Percentiles rank a stretch among this genome's conserved stretches.
These are phyloP conservation scores for Clonostachys rhizophaga DNA, from an alignment of 2,329 filamentous ascomycete genomes.

Conservation along the genomic window DNA sequence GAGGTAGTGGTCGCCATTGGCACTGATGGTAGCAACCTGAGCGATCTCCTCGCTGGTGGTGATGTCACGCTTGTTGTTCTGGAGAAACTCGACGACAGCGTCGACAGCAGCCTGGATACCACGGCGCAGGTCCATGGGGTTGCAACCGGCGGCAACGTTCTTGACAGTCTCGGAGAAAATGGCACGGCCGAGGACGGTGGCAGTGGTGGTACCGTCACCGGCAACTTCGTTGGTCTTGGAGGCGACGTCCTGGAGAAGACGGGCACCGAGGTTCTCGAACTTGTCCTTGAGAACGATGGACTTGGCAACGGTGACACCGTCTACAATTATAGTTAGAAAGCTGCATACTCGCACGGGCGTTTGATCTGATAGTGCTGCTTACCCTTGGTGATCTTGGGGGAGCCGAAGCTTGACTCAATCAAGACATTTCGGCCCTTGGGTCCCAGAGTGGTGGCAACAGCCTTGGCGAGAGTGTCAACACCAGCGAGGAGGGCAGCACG, in stretches of 20 bases:
- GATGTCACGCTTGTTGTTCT: conserved; percentile 95
- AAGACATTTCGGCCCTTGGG: conserved; percentile 98
- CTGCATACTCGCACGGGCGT: neutral
- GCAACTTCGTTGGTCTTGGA: conserved; percentile 99
- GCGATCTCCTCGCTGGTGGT: conserved; percentile 96
- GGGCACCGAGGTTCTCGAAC: conserved; percentile 98
- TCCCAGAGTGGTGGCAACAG: conserved; percentile 91
- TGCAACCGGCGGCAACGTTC: conserved; percentile 98
- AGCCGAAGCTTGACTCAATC: conserved; percentile 97
- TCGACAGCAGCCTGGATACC: conserved; percentile 97
- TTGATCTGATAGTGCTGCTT: conserved; percentile 18
- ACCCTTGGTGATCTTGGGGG: conserved; percentile 99
- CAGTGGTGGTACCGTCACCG: conserved; percentile 97
- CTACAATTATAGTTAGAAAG: conserved; percentile 30
- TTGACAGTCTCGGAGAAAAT: conserved; percentile 99
- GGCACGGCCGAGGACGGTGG: conserved; percentile 91
- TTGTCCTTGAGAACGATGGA: conserved; percentile 95
- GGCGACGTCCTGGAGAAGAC: conserved; percentile 94
- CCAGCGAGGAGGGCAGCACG: conserved; percentile 84
- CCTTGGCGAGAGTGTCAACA: conserved; percentile 95
- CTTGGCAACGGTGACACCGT: conserved; percentile 86
- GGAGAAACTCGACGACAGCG: conserved; percentile 88
- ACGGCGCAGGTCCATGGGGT: conserved; percentile 97
- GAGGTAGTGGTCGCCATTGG: conserved; percentile 94
- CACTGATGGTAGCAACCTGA: conserved; percentile 96